phyloP scores from a whole-genome alignment of 768 basidiomycete genomes.

The Lenzites betulinus region DNA sequence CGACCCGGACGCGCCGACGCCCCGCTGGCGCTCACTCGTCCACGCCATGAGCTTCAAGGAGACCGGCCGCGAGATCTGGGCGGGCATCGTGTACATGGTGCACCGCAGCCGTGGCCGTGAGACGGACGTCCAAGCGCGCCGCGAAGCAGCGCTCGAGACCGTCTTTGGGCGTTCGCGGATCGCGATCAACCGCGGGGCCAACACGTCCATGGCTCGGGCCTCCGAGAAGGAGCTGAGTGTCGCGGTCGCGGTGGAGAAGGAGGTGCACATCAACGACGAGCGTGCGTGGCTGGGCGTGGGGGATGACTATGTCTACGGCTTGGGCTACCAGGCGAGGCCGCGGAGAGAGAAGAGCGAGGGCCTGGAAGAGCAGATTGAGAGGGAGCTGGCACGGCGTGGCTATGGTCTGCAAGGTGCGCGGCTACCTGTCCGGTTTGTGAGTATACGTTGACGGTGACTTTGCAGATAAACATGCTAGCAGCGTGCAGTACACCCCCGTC shows the following conservation, averaged over 20 bases:
- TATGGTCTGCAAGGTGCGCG: slow-evolving; percentile 31
- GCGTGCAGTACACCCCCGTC: slow-evolving; percentile 11
- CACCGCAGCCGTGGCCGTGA: slow-evolving; percentile 56
- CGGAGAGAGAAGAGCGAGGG: slow-evolving; percentile 53
- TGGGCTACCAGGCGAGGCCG: slow-evolving; percentile 31
- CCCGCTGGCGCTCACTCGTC: slow-evolving; percentile 56
- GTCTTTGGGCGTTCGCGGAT: slow-evolving; percentile 36
- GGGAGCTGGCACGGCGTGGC: slow-evolving; percentile 52
- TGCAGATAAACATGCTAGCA: slow-evolving; percentile 8
- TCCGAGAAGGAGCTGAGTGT: slow-evolving; percentile 28
- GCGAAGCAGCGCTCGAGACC: slow-evolving; percentile 41
- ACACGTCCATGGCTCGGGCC: neutral
- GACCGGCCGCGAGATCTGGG: slow-evolving; percentile 62
- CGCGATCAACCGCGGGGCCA: slow-evolving; percentile 20
- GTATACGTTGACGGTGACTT: neutral
- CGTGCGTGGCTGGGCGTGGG: slow-evolving; percentile 56
- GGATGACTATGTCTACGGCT: slow-evolving; percentile 43
- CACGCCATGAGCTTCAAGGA: slow-evolving; percentile 74
- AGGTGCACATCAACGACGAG: slow-evolving; percentile 46
- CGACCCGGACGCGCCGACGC: slow-evolving; percentile 40
- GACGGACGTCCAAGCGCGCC: slow-evolving; percentile 46
- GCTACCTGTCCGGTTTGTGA: neutral
- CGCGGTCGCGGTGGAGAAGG: slow-evolving; percentile 43
- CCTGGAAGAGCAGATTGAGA: slow-evolving; percentile 54
- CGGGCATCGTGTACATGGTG: slow-evolving; percentile 58